Conservation (phyloP, 129 eudicot species). For the Chrysanthemum makinoi region DNA sequence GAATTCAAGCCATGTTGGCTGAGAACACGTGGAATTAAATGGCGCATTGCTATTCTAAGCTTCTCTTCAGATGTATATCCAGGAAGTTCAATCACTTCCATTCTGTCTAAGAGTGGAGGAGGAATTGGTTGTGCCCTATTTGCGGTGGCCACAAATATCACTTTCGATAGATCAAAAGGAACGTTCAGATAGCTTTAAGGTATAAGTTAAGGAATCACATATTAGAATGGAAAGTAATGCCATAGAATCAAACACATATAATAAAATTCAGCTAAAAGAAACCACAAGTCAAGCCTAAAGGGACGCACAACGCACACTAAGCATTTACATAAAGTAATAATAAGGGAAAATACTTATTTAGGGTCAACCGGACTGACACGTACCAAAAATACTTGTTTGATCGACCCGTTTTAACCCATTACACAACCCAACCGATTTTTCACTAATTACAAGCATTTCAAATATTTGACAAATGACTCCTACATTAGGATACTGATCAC, state of each 20-base stretch:
- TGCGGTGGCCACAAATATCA: conserved; percentile 96
- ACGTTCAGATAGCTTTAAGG: conserved; percentile 77
- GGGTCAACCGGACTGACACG: too few species aligned
- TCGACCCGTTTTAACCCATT: background rate
- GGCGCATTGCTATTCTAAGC: conserved; percentile 75
- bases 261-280: too few species aligned
- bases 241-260: too few species aligned
- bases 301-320: too few species aligned
- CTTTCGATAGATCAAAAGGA: conserved; percentile 92
- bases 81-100: conserved; percentile 96
- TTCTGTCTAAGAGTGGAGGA: conserved; percentile 86
- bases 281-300: too few species aligned
- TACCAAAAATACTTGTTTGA: too few species aligned
- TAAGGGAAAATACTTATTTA: too few species aligned
- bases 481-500: conserved; percentile 78
- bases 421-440: background rate
- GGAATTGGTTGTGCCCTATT: conserved; percentile 90
- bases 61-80: conserved; percentile 97
- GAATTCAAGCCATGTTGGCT: conserved; percentile 87
- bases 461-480: background rate
- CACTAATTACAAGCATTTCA: too few species aligned
- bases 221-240: background rate
- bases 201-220: conserved; percentile 46
- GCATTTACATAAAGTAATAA: too few species aligned
- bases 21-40: conserved; percentile 89